These are phyloP conservation scores for Boechera stricta DNA, from an alignment of 345 rosid genomes.

Conservation along the genomic window DNA sequence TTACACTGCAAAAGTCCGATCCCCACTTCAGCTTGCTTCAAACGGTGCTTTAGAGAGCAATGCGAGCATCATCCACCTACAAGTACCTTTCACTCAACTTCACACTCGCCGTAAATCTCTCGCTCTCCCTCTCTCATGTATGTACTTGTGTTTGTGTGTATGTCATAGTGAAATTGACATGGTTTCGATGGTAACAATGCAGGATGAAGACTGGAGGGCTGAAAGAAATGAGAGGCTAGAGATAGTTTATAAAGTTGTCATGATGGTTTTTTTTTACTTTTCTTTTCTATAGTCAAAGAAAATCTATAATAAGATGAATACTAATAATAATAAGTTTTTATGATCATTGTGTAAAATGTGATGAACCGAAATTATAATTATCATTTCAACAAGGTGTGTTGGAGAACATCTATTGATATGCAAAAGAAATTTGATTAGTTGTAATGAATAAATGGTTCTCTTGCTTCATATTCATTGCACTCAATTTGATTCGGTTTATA, in stretches of 20 bases:
- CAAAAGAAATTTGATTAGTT: too few species aligned
- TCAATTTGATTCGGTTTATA: too few species aligned
- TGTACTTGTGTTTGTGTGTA: neutral
- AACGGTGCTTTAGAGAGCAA: neutral
- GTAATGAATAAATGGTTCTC: too few species aligned
- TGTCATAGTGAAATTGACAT: slow-evolving; percentile 2
- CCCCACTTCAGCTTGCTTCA: neutral
- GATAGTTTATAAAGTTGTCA: neutral
- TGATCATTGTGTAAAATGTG: neutral
- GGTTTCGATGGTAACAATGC: neutral
- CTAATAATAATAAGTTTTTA: neutral
- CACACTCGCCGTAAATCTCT: neutral
- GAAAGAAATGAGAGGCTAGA: neutral
- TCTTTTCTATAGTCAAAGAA: neutral
- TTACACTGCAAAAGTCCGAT: neutral
- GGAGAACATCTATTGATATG: too few species aligned
- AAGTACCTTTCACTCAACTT: neutral
- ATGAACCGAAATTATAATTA: neutral
- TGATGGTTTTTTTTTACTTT: neutral
- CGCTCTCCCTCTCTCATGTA: neutral
- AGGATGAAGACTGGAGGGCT: slow-evolving; percentile 4
- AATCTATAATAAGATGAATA: neutral
- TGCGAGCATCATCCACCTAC: neutral
- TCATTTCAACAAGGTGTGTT: too few species aligned
- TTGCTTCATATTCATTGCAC: too few species aligned